phyloP scores from a whole-genome alignment of 768 basidiomycete genomes.

The Exsudoporus frostii region DNA sequence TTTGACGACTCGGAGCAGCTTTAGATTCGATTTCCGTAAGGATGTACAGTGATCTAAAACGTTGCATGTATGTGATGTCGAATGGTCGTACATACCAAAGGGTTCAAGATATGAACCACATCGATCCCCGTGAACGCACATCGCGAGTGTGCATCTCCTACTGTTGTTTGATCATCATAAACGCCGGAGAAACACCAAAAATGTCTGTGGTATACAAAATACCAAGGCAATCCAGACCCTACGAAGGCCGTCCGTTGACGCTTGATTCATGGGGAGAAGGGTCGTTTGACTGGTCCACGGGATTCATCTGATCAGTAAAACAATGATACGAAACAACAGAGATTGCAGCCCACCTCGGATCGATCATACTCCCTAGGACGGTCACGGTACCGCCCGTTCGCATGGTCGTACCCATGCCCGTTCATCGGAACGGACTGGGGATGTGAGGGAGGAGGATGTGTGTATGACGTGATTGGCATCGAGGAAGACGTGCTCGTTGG shows the following conservation, averaged over 20 bases:
- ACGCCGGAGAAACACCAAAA: not conserved
- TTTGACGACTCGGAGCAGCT: constrained; percentile 10
- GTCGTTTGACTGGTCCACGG: constrained; percentile 18
- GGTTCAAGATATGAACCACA: not conserved
- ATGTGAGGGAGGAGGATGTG: constrained; percentile 9
- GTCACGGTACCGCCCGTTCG: constrained; percentile 29
- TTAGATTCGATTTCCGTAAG: not conserved
- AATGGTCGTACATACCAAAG: not conserved
- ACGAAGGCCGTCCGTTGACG: constrained; percentile 24
- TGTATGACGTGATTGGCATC: constrained; percentile 15
- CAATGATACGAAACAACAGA: not conserved
- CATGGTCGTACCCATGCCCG: constrained; percentile 22
- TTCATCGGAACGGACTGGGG: constrained; percentile 17
- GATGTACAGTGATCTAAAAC: not conserved
- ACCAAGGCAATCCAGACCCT: not conserved
- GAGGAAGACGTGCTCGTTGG: constrained; percentile 21
- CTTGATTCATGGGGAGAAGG: constrained; percentile 21
- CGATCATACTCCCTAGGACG: constrained; percentile 24
- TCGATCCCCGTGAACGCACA: not conserved
- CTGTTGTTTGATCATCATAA: not conserved
- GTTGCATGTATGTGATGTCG: not conserved
- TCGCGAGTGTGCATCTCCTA: not conserved
- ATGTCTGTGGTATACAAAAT: not conserved
- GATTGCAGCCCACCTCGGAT: constrained; percentile 10
- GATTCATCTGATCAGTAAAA: constrained; percentile 5